Conservation (phyloP, 805 yeast genomes). For the Candida hungchunana region DNA sequence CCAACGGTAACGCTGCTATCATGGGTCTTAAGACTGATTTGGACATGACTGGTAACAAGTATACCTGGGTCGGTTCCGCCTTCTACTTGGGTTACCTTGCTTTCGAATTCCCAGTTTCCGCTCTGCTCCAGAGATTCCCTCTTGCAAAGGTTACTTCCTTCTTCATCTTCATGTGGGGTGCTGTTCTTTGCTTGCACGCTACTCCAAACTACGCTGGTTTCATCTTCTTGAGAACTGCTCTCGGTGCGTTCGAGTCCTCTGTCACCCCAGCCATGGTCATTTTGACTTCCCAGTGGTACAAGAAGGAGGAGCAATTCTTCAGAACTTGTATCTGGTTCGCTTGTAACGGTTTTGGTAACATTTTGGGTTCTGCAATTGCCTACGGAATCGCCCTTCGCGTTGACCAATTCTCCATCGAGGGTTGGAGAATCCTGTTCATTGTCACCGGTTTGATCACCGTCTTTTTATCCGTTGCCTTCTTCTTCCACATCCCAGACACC, state of each 20-base stretch:
- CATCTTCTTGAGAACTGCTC: constrained; percentile 40
- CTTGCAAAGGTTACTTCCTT: constrained; percentile 45
- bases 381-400: constrained; percentile 43
- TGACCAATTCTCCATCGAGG: constrained; percentile 35
- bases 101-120: constrained; percentile 47
- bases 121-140: constrained; percentile 50
- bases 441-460: constrained; percentile 58
- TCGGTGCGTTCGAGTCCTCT: constrained; percentile 49
- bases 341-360: constrained; percentile 40
- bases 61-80: constrained; percentile 54
- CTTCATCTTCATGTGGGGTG: constrained; percentile 58
- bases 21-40: constrained; percentile 44
- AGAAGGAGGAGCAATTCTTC: constrained; percentile 38
- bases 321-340: constrained; percentile 42
- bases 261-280: constrained; percentile 55
- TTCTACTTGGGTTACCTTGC: constrained; percentile 61
- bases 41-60: constrained; percentile 40
- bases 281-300: constrained; percentile 56
- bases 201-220: constrained; percentile 35
- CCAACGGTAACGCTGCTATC: constrained; percentile 39
- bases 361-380: constrained; percentile 49
- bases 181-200: constrained; percentile 44
- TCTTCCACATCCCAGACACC: constrained; percentile 49
- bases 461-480: constrained; percentile 42
- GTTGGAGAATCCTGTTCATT: constrained; percentile 61